phyloP scores from a whole-genome alignment of 371 early-diverging fungal species.

The Batkoa obscura region DNA sequence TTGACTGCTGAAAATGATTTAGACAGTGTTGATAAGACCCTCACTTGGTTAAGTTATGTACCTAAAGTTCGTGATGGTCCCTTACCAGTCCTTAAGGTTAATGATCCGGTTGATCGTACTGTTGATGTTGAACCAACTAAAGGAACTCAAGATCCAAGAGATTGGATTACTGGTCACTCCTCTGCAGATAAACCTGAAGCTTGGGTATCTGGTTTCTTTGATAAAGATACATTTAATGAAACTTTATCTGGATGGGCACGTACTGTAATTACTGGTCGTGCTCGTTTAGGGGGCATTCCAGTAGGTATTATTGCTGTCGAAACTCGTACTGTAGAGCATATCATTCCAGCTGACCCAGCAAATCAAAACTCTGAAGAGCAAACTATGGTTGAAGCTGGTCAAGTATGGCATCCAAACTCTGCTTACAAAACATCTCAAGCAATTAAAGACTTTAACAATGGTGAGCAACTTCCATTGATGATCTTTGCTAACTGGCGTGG shows the following conservation, averaged over 20 bases:
- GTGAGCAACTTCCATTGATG: slow-evolving; percentile 93
- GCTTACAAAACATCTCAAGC: slow-evolving; percentile 98
- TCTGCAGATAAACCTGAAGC: slow-evolving; percentile 31
- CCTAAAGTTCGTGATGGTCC: slow-evolving; percentile 47
- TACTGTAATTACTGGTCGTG: slow-evolving; percentile 76
- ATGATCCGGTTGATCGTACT: slow-evolving; percentile 50
- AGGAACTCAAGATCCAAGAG: slow-evolving; percentile 81
- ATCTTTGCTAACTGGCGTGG: slow-evolving; percentile 99
- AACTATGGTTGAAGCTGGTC: slow-evolving; percentile 79
- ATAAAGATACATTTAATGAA: slow-evolving; percentile 77
- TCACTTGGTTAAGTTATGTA: slow-evolving; percentile 88
- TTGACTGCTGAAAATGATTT: slow-evolving; percentile 87
- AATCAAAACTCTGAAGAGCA: slow-evolving; percentile 76
- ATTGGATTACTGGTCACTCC: slow-evolving; percentile 63
- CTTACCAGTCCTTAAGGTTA: slow-evolving; percentile 26
- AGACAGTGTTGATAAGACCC: slow-evolving; percentile 77
- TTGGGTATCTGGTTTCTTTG: slow-evolving; percentile 84
- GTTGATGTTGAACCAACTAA: slow-evolving; percentile 59
- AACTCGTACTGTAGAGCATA: slow-evolving; percentile 73
- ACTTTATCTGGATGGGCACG: slow-evolving; percentile 47
- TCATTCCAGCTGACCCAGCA: slow-evolving; percentile 89
- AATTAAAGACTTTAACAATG: slow-evolving; percentile 94
- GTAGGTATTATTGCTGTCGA: slow-evolving; percentile 97
- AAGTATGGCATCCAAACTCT: slow-evolving; percentile 97
- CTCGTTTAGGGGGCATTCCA: slow-evolving; percentile 88